phyloP scores from a whole-genome alignment of 1,284 basidiomycete genomes.

The Puccinia hordei region DNA sequence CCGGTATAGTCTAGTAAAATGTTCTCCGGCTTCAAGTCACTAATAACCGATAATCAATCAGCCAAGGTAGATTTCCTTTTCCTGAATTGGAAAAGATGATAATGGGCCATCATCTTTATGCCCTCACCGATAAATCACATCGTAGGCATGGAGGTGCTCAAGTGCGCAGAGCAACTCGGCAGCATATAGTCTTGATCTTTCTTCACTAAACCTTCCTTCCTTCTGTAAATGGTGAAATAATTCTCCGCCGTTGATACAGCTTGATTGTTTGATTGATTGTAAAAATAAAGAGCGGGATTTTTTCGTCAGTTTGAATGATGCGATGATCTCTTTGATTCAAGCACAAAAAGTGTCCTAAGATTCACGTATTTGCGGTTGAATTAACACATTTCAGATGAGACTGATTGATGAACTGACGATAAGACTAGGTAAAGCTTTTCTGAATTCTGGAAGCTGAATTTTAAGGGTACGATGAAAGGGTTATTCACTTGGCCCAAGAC shows the following conservation, averaged over 20 bases:
- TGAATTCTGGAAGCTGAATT: conserved; percentile 97
- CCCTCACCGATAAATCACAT: conserved; percentile 89
- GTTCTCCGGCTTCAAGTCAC: conserved; percentile 95
- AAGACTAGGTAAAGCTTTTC: conserved; percentile 98
- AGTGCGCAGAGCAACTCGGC: conserved; percentile 91
- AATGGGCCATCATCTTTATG: neutral
- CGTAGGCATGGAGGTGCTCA: conserved; percentile 95
- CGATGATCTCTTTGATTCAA: neutral
- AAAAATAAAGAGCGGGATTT: neutral
- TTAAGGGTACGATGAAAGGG: conserved; percentile 97
- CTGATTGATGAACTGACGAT: conserved; percentile 67
- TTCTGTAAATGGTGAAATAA: conserved; percentile 96
- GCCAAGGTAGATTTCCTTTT: neutral
- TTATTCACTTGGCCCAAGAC: conserved; percentile 97
- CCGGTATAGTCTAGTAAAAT: conserved; percentile 96
- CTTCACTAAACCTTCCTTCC: conserved; percentile 94
- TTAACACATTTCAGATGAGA: neutral
- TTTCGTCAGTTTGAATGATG: neutral
- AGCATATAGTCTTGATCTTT: conserved; percentile 90
- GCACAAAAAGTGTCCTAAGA: neutral
- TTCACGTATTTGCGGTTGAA: neutral
- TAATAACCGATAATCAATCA: conserved; percentile 56
- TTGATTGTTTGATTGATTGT: neutral
- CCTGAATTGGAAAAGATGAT: neutral
- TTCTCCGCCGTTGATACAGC: conserved; percentile 86